A percentile compares a stretch with the other conserved stretches of the same genome.
Evolutionary conservation across 2,329 filamentous ascomycete genomes (phyloP).

Genomic region (Ophiostoma ulmi): DNA sequence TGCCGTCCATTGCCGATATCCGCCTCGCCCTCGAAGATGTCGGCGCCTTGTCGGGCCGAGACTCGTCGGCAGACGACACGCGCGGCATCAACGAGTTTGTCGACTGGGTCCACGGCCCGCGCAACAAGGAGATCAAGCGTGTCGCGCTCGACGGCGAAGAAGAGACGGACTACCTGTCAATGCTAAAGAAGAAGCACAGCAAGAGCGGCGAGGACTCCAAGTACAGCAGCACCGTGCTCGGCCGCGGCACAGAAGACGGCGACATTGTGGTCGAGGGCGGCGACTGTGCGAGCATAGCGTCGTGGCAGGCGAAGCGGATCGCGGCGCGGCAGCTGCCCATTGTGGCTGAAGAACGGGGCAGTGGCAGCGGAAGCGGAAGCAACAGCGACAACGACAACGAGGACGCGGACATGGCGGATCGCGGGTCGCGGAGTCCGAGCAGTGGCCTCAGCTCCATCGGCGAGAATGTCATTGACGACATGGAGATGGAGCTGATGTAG

Average conservation of each 20-base stretch:
- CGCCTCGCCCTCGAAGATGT: constrained; percentile 79
- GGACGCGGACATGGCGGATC: constrained; percentile 22
- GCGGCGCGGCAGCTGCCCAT: constrained; percentile 30
- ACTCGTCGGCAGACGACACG: constrained; percentile 64
- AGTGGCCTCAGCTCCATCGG: constrained; percentile 55
- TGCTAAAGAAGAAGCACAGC: constrained; percentile 86
- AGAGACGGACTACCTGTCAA: constrained; percentile 68
- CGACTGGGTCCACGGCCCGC: constrained; percentile 68
- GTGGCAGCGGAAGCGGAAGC: not conserved
- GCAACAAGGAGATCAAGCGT: constrained; percentile 74
- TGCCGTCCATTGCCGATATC: constrained; percentile 68
- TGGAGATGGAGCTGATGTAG: constrained; percentile 40
- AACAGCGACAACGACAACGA: constrained; percentile 5
- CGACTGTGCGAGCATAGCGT: constrained; percentile 58
- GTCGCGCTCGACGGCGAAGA: constrained; percentile 66
- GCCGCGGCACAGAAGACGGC: constrained; percentile 47
- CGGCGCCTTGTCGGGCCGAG: constrained; percentile 69
- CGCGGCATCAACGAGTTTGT: constrained; percentile 73
- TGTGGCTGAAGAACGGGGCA: not conserved
- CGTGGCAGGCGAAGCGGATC: constrained; percentile 51
- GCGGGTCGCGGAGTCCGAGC: constrained; percentile 45
- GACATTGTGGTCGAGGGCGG: constrained; percentile 76
- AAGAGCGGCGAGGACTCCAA: constrained; percentile 83
- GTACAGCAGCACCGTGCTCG: constrained; percentile 78
- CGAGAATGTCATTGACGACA: constrained; percentile 43